Evolutionary conservation across 768 basidiomycete species (phyloP).

Genomic region (Russula virescens): DNA sequence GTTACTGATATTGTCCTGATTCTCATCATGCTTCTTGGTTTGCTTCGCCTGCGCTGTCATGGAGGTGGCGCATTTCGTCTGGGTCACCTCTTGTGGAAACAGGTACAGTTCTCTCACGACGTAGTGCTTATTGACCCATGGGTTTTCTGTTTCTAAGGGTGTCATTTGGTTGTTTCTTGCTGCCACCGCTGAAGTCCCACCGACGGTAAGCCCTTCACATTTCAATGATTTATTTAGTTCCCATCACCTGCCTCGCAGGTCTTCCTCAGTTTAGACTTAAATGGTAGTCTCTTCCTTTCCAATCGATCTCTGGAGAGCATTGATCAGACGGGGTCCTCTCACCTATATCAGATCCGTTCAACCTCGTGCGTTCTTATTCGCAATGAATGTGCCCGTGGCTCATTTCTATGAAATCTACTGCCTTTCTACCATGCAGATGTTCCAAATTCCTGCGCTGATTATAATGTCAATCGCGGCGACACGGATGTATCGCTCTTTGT

Average conservation of each 20-base stretch:
- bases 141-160: not conserved
- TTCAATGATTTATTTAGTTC: not conserved
- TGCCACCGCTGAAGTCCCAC: not conserved
- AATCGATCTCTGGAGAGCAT: not conserved
- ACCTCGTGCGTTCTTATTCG: not conserved
- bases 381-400: too few relatives aligned
- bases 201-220: not conserved
- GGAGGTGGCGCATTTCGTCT: not conserved
- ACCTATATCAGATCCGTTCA: not conserved
- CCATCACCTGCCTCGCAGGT: not conserved
- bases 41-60: not conserved
- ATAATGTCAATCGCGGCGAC: not conserved
- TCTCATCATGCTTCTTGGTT: not conserved
- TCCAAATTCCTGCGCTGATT: not conserved
- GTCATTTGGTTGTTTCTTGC: not conserved
- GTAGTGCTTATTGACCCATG: not conserved
- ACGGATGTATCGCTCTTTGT: constrained; percentile 1
- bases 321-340: not conserved
- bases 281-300: not conserved
- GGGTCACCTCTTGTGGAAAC: not conserved
- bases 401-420: not conserved
- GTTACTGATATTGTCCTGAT: not conserved
- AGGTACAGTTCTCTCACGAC: not conserved
- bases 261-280: not conserved
- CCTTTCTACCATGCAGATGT: not conserved